Conservation (phyloP, 2,329 filamentous ascomycete species). For the Colletotrichum incanum region DNA sequence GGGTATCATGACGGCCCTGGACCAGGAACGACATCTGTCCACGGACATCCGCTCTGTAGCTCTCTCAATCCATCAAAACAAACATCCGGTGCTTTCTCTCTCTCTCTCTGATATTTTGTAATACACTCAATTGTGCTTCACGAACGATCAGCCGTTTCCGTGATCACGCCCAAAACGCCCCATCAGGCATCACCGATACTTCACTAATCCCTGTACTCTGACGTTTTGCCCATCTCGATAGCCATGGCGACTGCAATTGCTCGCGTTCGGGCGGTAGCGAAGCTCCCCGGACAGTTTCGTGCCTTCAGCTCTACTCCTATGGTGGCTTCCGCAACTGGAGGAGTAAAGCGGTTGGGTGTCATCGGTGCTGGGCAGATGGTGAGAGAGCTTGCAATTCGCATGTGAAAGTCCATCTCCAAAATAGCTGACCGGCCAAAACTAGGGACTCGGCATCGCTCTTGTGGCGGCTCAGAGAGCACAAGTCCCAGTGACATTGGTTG, state of each 20-base stretch:
- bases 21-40: conserved; percentile 31
- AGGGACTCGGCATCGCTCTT: conserved; percentile 96
- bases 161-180: not conserved
- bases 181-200: conserved; percentile 2
- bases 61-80: conserved; percentile 26
- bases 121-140: not conserved
- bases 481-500: conserved; percentile 88
- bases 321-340: conserved; percentile 67
- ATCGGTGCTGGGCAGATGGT: conserved; percentile 98
- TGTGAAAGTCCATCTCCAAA: conserved; percentile 50
- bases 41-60: conserved; percentile 27
- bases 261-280: conserved; percentile 29
- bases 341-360: conserved; percentile 91
- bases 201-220: conserved; percentile 31
- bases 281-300: conserved; percentile 60
- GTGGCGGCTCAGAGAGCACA: conserved; percentile 89
- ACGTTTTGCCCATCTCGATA: conserved; percentile 26
- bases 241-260: conserved; percentile 42
- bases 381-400: conserved; percentile 54
- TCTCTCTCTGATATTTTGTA: not conserved
- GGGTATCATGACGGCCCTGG: conserved; percentile 30
- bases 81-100: not conserved
- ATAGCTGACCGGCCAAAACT: conserved; percentile 45
- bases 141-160: not conserved
- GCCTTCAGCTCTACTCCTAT: conserved; percentile 80